A percentile compares a stretch with the other conserved stretches of the same genome.
Evolutionary conservation across 2,329 filamentous ascomycete species (phyloP).

Genomic region (Periconia digitata): DNA sequence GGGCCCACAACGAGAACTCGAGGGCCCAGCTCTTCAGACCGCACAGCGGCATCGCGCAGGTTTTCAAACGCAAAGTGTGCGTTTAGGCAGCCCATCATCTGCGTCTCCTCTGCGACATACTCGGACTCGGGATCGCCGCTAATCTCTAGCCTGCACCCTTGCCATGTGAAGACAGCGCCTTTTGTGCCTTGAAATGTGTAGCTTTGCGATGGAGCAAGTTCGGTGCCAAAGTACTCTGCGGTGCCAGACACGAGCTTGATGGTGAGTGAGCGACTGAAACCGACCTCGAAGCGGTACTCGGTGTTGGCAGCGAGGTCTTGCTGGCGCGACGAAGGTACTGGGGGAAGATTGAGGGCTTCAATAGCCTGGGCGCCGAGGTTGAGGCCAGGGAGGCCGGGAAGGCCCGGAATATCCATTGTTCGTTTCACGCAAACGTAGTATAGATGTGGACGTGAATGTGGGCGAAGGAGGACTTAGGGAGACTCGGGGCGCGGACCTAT

Average conservation of each 20-base stretch:
- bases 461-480: neutral
- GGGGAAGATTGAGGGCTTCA: constrained; percentile 24
- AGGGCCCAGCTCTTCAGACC: constrained; percentile 60
- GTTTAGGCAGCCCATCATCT: constrained; percentile 78
- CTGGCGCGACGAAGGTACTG: constrained; percentile 31
- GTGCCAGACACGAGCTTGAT: constrained; percentile 73
- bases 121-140: constrained; percentile 68
- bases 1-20: constrained; percentile 83
- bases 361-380: constrained; percentile 41
- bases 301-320: constrained; percentile 49
- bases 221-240: constrained; percentile 92
- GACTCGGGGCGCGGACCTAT: no score
- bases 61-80: constrained; percentile 83
- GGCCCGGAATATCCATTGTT: neutral
- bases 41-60: constrained; percentile 63
- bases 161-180: constrained; percentile 88
- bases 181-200: constrained; percentile 84
- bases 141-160: constrained; percentile 84
- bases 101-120: constrained; percentile 76
- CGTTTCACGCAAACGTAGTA: no score
- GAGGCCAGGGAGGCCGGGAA: constrained; percentile 46
- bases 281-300: constrained; percentile 49
- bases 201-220: constrained; percentile 76
- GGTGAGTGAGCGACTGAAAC: constrained; percentile 35
- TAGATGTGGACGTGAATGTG: neutral